A percentile compares a stretch with the other conserved stretches of the same genome.
Conservation (phyloP, 306 rosid genomes). For the Castanea crenata region DNA sequence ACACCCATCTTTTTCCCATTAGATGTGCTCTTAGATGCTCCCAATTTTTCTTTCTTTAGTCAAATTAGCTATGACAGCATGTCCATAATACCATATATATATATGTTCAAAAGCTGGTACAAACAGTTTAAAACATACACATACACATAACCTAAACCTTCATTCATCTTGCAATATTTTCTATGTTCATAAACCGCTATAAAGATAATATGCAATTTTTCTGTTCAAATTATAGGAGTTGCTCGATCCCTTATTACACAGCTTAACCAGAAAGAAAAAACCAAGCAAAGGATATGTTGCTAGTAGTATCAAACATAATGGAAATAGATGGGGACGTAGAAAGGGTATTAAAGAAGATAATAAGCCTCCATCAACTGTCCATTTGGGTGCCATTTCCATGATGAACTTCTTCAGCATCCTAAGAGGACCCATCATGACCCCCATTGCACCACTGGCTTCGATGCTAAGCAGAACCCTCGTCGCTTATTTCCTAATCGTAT, state of each 20-base stretch:
- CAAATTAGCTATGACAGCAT: too few relatives aligned
- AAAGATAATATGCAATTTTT: neutral
- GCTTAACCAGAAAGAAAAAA: neutral
- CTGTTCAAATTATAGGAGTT: neutral
- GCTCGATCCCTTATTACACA: conserved; percentile 11
- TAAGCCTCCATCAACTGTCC: conserved; percentile 59
- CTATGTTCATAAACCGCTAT: neutral
- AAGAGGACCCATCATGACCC: conserved; percentile 57
- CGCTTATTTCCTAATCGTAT: conserved; percentile 73
- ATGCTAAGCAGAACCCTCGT: conserved; percentile 63
- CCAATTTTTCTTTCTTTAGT: too few relatives aligned
- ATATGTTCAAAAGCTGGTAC: too few relatives aligned
- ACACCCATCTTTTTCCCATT: too few relatives aligned
- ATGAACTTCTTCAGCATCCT: conserved; percentile 72
- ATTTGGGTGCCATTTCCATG: conserved; percentile 69
- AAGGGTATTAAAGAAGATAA: conserved; percentile 62
- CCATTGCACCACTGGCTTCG: conserved; percentile 63
- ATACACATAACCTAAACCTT: too few relatives aligned
- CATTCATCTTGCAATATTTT: neutral
- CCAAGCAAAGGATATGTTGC: neutral
- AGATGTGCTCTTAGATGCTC: too few relatives aligned
- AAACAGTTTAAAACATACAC: neutral
- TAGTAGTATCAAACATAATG: conserved; percentile 60
- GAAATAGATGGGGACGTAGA: conserved; percentile 77
- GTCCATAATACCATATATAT: too few relatives aligned